Conservation (phyloP, 768 basidiomycete species). For the Grammothele lineata region DNA sequence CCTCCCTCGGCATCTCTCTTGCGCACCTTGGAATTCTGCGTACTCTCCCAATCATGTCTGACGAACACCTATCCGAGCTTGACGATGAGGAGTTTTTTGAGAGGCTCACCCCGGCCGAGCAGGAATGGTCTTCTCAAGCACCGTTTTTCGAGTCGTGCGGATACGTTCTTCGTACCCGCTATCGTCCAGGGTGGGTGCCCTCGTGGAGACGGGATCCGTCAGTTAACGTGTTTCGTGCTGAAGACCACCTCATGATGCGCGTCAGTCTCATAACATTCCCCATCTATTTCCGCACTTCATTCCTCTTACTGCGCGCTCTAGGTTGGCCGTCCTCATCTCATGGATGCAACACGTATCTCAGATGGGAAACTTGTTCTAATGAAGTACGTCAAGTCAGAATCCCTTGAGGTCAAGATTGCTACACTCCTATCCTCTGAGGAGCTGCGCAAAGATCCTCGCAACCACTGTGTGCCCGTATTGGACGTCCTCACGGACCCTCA, state of each 20-base stretch:
- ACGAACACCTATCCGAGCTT: too few species aligned
- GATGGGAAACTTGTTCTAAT: conserved; percentile 16
- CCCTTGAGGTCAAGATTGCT: conserved; percentile 8
- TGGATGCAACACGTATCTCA: conserved; percentile 18
- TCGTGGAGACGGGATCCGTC: conserved; percentile 23
- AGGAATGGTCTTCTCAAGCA: too few species aligned
- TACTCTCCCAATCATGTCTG: too few species aligned
- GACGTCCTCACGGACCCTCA: conserved; percentile 10
- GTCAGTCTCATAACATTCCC: too few species aligned
- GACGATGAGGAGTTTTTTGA: too few species aligned
- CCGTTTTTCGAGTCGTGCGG: conserved; percentile 13
- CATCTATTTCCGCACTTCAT: too few species aligned
- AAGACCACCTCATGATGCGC: too few species aligned
- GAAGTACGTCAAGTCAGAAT: conserved; percentile 5
- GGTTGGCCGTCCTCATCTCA: neutral
- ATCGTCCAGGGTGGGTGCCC: conserved; percentile 25
- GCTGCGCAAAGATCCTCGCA: conserved; percentile 12
- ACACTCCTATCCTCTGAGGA: conserved; percentile 6
- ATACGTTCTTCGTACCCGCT: conserved; percentile 24
- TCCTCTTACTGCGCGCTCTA: too few species aligned
- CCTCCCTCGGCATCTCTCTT: too few species aligned
- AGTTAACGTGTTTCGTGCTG: too few species aligned
- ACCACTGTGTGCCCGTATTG: conserved; percentile 18
- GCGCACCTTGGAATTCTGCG: too few species aligned
- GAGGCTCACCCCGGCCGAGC: too few species aligned